A percentile compares a stretch with the other conserved stretches of the same genome.
phyloP scores from a whole-genome alignment of 1,139 yeast species.

The Taiozyma sp. region DNA sequence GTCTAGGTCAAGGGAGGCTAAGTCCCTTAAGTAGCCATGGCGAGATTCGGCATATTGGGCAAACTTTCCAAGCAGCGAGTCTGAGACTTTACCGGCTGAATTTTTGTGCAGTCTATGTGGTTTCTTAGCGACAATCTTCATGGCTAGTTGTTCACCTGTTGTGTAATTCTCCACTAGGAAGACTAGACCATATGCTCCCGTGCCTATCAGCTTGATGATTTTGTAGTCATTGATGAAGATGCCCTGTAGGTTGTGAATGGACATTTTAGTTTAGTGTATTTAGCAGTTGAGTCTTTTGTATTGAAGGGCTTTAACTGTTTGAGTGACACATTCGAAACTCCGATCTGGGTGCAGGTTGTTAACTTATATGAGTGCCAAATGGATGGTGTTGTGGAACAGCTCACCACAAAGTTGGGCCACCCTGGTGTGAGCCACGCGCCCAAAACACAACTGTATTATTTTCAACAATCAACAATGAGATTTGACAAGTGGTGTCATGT shows the following conservation, averaged over 20 bases:
- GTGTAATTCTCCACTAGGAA: conserved; percentile 58
- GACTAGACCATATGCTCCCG: conserved; percentile 88
- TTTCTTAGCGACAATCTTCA: conserved; percentile 64
- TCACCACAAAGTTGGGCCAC: background rate
- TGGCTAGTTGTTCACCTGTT: conserved; percentile 55
- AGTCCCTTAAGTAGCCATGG: conserved; percentile 4
- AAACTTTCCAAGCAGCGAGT: conserved; percentile 17
- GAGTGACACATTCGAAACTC: background rate
- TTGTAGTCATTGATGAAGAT: conserved; percentile 38
- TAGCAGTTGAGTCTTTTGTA: background rate
- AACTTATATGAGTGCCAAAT: background rate
- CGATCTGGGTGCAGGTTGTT: background rate
- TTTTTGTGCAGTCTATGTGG: conserved; percentile 4
- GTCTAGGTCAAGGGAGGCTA: conserved; percentile 38
- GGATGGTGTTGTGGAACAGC: background rate
- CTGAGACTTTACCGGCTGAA: conserved; percentile 3
- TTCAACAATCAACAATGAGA: background rate
- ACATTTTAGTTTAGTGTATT: background rate
- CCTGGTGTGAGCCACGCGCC: background rate
- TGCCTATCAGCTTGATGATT: conserved; percentile 61
- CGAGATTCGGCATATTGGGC: conserved; percentile 21
- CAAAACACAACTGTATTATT: background rate
- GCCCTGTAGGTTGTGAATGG: conserved; percentile 7
- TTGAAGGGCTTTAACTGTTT: background rate
- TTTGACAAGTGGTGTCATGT: background rate